A percentile compares a stretch with the other conserved stretches of the same genome.
These are phyloP conservation scores for Cyberlindnera subsufficiens DNA, from an alignment of 805 yeast genomes.

Conservation along the genomic window DNA sequence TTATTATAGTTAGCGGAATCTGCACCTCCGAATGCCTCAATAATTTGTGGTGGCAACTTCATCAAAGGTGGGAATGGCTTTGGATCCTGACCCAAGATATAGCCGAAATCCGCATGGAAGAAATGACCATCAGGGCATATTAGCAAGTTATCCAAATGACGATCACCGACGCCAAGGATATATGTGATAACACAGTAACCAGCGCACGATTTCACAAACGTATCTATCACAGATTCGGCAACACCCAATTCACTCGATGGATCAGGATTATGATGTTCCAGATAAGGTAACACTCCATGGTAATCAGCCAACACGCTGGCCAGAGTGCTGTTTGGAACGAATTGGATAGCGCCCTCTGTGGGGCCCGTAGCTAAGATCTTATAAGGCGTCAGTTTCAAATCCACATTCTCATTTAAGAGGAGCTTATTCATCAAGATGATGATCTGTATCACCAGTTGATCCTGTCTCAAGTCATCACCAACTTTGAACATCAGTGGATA, in stretches of 20 bases:
- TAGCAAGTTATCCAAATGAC: slow-evolving; percentile 88
- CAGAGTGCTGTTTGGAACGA: slow-evolving; percentile 87
- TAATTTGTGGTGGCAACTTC: slow-evolving; percentile 94
- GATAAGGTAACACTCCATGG: slow-evolving; percentile 71
- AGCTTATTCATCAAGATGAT: slow-evolving; percentile 87
- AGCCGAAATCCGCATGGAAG: slow-evolving; percentile 98
- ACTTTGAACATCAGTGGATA: slow-evolving; percentile 90
- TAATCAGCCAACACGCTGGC: slow-evolving; percentile 68
- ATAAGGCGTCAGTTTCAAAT: slow-evolving; percentile 82
- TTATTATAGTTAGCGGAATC: slow-evolving; percentile 77
- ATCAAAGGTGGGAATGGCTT: slow-evolving; percentile 98
- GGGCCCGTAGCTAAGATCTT: slow-evolving; percentile 87
- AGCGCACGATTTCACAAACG: slow-evolving; percentile 90
- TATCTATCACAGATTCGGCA: slow-evolving; percentile 70
- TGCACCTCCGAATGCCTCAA: slow-evolving; percentile 97
- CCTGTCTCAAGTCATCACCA: slow-evolving; percentile 94
- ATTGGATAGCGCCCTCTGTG: slow-evolving; percentile 87
- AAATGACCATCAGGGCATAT: slow-evolving; percentile 81
- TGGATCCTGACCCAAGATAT: slow-evolving; percentile 94
- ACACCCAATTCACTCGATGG: slow-evolving; percentile 28
- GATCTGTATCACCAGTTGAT: slow-evolving; percentile 93
- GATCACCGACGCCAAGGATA: slow-evolving; percentile 91
- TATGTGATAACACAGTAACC: slow-evolving; percentile 97
- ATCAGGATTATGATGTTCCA: slow-evolving; percentile 63
- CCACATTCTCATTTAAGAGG: slow-evolving; percentile 83